These are phyloP conservation scores for Daldinia bambusicola DNA, from an alignment of 495 filamentous ascomycete genomes.

Conservation along the genomic window DNA sequence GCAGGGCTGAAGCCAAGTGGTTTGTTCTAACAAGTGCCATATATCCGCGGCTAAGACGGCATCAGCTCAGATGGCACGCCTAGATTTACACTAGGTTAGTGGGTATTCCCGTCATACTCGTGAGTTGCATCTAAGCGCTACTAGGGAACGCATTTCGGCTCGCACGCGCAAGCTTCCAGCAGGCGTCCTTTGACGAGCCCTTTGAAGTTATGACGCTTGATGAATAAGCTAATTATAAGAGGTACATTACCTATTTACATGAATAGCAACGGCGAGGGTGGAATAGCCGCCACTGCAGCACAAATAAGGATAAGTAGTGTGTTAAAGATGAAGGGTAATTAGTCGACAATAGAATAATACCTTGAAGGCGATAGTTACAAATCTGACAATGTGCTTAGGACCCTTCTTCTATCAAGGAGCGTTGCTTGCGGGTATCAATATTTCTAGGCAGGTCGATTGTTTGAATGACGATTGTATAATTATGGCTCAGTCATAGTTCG, in stretches of 20 bases:
- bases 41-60: constrained; percentile 36
- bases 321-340: not conserved
- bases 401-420: not conserved
- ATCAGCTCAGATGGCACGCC: not conserved
- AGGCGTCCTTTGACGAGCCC: not conserved
- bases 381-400: constrained; percentile 1
- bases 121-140: not conserved
- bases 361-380: not conserved
- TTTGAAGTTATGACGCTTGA: not conserved
- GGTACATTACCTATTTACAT: constrained; percentile 3
- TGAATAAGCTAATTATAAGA: constrained; percentile 9
- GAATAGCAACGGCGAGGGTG: not conserved
- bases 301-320: not conserved
- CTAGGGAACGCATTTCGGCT: not conserved
- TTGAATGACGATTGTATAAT: not conserved
- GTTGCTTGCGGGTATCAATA: constrained; percentile 19
- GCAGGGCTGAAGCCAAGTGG: constrained; percentile 31
- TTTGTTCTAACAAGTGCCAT: constrained; percentile 1
- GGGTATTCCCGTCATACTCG: not conserved
- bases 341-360: not conserved
- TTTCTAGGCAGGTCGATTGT: not conserved
- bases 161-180: not conserved
- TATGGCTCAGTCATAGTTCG: constrained; percentile 50
- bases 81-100: not conserved
- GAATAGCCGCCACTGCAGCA: not conserved